phyloP scores from a whole-genome alignment of 2,329 filamentous ascomycete genomes.

The Hirsutella minnesotensis region DNA sequence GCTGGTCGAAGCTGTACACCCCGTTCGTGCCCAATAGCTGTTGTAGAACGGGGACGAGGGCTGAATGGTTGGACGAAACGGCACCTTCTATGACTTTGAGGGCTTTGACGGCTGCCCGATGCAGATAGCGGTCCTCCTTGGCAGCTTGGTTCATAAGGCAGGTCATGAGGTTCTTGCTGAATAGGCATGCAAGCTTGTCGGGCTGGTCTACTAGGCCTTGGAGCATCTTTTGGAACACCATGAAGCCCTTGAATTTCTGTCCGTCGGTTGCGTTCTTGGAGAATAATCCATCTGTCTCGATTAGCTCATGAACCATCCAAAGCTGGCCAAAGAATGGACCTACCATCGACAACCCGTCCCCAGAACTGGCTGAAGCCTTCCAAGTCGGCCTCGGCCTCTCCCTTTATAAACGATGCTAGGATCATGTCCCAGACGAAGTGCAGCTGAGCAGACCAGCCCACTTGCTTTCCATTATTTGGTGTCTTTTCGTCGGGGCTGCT shows the following conservation, averaged over 20 bases:
- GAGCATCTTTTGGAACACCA: slow-evolving; percentile 71
- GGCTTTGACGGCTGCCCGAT: slow-evolving; percentile 66
- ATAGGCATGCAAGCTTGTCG: slow-evolving; percentile 45
- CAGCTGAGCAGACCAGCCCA: slow-evolving; percentile 67
- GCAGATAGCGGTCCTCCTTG: slow-evolving; percentile 65
- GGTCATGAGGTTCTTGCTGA: slow-evolving; percentile 72
- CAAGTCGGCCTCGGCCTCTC: slow-evolving; percentile 18
- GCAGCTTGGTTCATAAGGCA: slow-evolving; percentile 76
- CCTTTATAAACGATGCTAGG: slow-evolving; percentile 39
- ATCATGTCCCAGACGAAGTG: slow-evolving; percentile 84
- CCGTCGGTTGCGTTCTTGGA: slow-evolving; percentile 70
- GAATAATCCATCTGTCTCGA: slow-evolving; percentile 63
- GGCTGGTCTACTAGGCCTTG: slow-evolving; percentile 34
- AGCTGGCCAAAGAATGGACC: slow-evolving; percentile 20
- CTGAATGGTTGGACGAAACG: slow-evolving; percentile 47
- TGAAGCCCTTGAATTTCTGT: slow-evolving; percentile 85
- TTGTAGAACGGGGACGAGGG: slow-evolving; percentile 49
- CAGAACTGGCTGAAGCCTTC: slow-evolving; percentile 66
- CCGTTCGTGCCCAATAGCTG: slow-evolving; percentile 61
- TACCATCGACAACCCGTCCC: slow-evolving; percentile 76
- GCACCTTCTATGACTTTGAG: slow-evolving; percentile 58
- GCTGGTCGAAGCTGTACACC: slow-evolving; percentile 69
- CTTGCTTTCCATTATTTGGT: slow-evolving; percentile 43
- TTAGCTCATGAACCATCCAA: neutral
- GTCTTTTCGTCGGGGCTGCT: slow-evolving; percentile 30